Evolutionary conservation across 2,329 filamentous ascomycete species (phyloP), one percentile per base, ranked within the genome.

Genomic region (Plenodomus biglobosus): DNA sequence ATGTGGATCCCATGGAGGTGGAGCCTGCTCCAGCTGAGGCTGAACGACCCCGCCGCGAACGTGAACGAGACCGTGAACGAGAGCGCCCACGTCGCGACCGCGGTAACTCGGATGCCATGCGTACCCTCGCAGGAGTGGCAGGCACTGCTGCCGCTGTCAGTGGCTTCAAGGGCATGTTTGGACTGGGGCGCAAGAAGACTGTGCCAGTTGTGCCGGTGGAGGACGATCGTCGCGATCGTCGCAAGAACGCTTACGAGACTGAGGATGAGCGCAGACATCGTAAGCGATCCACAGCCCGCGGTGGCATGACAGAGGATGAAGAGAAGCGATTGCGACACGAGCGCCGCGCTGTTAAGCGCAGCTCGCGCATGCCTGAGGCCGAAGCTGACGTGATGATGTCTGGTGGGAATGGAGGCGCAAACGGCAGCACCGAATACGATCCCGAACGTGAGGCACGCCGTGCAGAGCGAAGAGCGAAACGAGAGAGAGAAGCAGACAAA

Each of bases 51-150:
- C 73, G 73, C 52, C 78, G 80, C 44, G 53, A 58, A 40, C 65
- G 55, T 75, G 51, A 56, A 21, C 62, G 54, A 75, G 61, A 64
- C 41, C 65, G 55, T 75, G 51, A 56, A 21, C 62, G 54, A 75
- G 61, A 64, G 42, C 56, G 60, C 48, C 59, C 61, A 17, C 61
- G 61, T 48, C 79, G 43, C 71, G 80, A 30, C 61, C 85, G 39
- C 84, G 81, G 83, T 32, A 82, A 79, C 56, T 86, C 85, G 3
- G 80, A 75, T 44, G 77, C 84, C 2, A 85, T 82, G 66, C 87
- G 85, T 63, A 62, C 64, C 16, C 53, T 67, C 50, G 63, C 60
- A 39, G 57, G 61, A 34, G 65, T 68, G 27, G 62, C 63, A 21
- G 59, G 61, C 24, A 63, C 60, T 46, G 66, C 64, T 46, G 65